These are phyloP conservation scores for Secale cereale DNA, from an alignment of 176 grass and related monocot genomes.

Conservation along the genomic window DNA sequence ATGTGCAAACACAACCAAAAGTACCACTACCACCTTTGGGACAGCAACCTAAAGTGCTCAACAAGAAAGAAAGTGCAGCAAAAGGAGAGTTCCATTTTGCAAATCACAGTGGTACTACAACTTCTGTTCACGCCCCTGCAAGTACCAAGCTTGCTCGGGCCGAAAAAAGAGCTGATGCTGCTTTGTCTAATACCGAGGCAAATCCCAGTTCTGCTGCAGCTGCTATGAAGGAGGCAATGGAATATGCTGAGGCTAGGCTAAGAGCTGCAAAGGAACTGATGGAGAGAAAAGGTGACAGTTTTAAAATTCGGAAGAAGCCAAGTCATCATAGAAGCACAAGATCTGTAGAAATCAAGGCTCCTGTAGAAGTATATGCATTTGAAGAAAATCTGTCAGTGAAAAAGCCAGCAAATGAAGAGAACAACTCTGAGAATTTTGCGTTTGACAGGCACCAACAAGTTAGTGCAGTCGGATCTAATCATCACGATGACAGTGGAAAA, in stretches of 20 bases:
- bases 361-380: conserved; percentile 27
- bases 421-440: conserved; percentile 15
- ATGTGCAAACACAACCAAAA: conserved; percentile 40
- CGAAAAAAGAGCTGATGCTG: conserved; percentile 40
- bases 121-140: background rate
- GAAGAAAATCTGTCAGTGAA: conserved; percentile 13
- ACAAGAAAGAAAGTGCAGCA: conserved; percentile 32
- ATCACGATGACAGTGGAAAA: conserved; percentile 28
- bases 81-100: conserved; percentile 14
- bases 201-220: conserved; percentile 67
- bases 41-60: conserved; percentile 44
- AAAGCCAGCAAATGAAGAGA: conserved; percentile 29
- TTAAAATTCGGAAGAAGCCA: conserved; percentile 64
- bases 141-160: background rate
- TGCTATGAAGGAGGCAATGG: conserved; percentile 93
- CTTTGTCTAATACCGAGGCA: conserved; percentile 45
- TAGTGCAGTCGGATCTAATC: conserved; percentile 20
- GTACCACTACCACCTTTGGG: conserved; percentile 40
- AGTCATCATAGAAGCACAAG: conserved; percentile 41
- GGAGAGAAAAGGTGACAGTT: conserved; percentile 80
- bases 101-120: conserved; percentile 12
- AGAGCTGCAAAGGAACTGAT: conserved; percentile 86
- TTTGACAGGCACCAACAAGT: conserved; percentile 22
- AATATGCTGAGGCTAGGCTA: conserved; percentile 78
- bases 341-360: conserved; percentile 41